Percentiles rank a stretch among this genome's conserved stretches.
Evolutionary conservation across 148 eudicot species (phyloP).

Genomic region (Camellia granthamiana): DNA sequence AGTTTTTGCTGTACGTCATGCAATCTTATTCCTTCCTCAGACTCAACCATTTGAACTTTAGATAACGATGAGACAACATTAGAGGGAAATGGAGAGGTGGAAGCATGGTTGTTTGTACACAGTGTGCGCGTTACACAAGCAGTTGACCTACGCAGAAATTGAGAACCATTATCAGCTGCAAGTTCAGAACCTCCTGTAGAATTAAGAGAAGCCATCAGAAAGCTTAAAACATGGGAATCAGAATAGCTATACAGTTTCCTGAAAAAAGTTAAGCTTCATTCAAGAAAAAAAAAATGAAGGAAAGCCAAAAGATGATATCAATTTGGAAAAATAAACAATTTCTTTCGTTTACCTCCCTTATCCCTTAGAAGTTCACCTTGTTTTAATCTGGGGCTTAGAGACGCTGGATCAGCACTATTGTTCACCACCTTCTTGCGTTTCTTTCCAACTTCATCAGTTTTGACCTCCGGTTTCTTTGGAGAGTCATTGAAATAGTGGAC

Average conservation of each 20-base stretch:
- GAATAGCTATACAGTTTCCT: neutral
- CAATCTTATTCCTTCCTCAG: conserved; percentile 25
- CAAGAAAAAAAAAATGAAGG: neutral
- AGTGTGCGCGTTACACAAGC: neutral
- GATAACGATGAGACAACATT: neutral
- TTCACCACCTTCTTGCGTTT: conserved; percentile 14
- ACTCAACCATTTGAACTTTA: conserved; percentile 14
- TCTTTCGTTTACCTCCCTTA: neutral
- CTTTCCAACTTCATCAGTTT: conserved; percentile 18
- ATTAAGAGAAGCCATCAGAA: conserved; percentile 8
- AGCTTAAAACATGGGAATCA: neutral
- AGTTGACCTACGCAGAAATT: conserved; percentile 8
- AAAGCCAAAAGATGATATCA: neutral
- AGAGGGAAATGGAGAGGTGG: neutral
- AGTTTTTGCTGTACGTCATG: conserved; percentile 41
- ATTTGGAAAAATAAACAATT: neutral
- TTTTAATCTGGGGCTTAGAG: neutral
- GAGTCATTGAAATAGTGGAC: conserved; percentile 38
- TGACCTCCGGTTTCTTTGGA: conserved; percentile 4
- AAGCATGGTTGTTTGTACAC: neutral
- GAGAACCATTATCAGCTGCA: neutral
- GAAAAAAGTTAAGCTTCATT: neutral
- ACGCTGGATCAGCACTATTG: conserved; percentile 12
- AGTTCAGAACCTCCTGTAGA: conserved; percentile 23
- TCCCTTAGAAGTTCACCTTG: neutral